These are phyloP conservation scores for Clitoria ternatea DNA, from an alignment of 306 rosid genomes.

Conservation along the genomic window DNA sequence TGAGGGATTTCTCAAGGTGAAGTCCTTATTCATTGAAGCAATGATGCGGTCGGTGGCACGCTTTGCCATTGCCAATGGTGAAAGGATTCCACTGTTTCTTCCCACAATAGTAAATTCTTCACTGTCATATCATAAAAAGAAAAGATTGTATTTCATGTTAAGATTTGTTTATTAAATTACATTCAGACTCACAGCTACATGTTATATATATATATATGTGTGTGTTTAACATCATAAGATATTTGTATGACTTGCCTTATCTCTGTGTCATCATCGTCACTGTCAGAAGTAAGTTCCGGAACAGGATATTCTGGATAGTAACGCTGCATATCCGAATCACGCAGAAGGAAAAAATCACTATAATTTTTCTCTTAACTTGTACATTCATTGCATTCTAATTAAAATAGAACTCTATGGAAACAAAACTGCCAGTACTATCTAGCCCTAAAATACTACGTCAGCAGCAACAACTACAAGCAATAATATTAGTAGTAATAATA, in stretches of 20 bases:
- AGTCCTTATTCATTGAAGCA: not conserved
- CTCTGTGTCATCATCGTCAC: not conserved
- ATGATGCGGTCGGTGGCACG: not conserved
- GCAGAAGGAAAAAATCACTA: not conserved
- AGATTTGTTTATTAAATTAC: too few relatives aligned
- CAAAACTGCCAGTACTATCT: not conserved
- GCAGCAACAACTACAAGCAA: too few relatives aligned
- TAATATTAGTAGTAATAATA: too few relatives aligned
- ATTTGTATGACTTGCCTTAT: conserved; percentile 17
- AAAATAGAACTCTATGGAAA: not conserved
- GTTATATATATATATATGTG: too few relatives aligned
- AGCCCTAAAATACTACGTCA: not conserved
- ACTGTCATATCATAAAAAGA: not conserved
- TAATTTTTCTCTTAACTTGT: not conserved
- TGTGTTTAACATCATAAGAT: too few relatives aligned
- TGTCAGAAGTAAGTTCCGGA: not conserved
- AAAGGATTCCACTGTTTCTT: not conserved
- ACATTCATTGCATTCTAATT: not conserved
- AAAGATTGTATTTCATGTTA: not conserved
- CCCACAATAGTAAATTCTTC: not conserved
- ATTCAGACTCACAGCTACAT: not conserved
- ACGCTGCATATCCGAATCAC: not conserved
- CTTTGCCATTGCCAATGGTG: not conserved
- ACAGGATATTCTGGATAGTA: conserved; percentile 9
- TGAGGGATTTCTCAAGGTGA: not conserved